Evolutionary conservation across 2,329 filamentous ascomycete species (phyloP).

Genomic region (Camptophora hylomeconis): DNA sequence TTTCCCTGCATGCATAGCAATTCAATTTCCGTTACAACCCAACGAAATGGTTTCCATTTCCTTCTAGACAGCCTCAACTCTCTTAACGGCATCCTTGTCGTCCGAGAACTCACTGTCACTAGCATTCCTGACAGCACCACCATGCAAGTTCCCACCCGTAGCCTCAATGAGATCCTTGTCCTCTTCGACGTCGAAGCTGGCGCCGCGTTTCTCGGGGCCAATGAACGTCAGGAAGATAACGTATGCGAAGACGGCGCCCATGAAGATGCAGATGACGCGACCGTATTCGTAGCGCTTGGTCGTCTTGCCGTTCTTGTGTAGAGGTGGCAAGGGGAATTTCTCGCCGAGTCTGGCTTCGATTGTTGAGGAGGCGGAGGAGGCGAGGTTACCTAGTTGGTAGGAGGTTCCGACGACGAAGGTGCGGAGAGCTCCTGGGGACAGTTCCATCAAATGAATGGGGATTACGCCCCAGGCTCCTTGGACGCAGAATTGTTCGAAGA

Average conservation of each 20-base stretch:
- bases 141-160: slow-evolving; percentile 11
- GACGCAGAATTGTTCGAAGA: slow-evolving; percentile 71
- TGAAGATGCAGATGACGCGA: slow-evolving; percentile 79
- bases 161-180: slow-evolving; percentile 34
- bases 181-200: slow-evolving; percentile 34
- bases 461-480: slow-evolving; percentile 66
- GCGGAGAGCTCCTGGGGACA: slow-evolving; percentile 46
- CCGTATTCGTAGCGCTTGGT: slow-evolving; percentile 57
- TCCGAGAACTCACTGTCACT: slow-evolving; percentile 8
- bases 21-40: too few species aligned
- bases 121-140: slow-evolving; percentile 4
- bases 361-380: slow-evolving; percentile 51
- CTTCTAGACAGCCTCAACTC: slow-evolving; percentile 7
- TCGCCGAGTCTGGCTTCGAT: slow-evolving; percentile 67
- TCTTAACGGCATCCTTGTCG: slow-evolving; percentile 9
- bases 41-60: slow-evolving; percentile 10
- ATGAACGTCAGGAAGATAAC: slow-evolving; percentile 37
- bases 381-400: slow-evolving; percentile 53
- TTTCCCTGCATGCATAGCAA: too few species aligned
- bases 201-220: slow-evolving; percentile 36
- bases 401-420: slow-evolving; percentile 50
- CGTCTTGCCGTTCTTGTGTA: slow-evolving; percentile 25
- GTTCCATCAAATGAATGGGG: slow-evolving; percentile 56
- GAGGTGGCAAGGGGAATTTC: slow-evolving; percentile 53
- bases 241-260: slow-evolving; percentile 65